phyloP scores from a whole-genome alignment of 305 asterid genomes.

The Vinca major region DNA sequence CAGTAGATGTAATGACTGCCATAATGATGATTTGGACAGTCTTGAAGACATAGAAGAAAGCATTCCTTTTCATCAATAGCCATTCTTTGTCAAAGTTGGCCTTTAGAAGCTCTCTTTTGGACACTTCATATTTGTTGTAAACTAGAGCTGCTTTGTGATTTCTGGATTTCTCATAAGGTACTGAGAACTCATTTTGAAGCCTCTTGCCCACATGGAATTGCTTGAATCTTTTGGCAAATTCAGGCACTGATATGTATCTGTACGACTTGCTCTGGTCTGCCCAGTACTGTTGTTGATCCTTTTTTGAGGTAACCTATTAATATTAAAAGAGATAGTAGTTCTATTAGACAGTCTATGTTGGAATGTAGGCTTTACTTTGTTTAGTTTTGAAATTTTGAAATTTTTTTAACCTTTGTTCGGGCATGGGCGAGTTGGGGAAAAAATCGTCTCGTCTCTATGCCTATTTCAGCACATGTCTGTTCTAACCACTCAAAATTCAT shows the following conservation, averaged over 20 bases:
- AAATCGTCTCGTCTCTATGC: no score
- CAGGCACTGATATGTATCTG: constrained; percentile 39
- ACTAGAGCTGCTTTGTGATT: constrained; percentile 71
- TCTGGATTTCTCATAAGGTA: constrained; percentile 42
- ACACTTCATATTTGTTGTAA: constrained; percentile 42
- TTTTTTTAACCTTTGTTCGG: no score
- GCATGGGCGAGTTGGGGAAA: no score
- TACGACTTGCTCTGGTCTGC: constrained; percentile 39
- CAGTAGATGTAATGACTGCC: constrained; percentile 50
- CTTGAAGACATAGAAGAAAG: constrained; percentile 67
- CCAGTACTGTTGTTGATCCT: constrained; percentile 91
- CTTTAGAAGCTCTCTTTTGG: constrained; percentile 52
- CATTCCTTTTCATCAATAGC: constrained; percentile 64
- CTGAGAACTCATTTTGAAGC: constrained; percentile 53
- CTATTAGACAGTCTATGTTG: background rate
- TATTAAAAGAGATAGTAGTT: background rate
- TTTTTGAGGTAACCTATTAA: constrained; percentile 66
- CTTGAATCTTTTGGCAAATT: constrained; percentile 46
- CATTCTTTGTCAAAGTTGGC: constrained; percentile 77
- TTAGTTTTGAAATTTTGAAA: no score
- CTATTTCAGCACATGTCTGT: no score
- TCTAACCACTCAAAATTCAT: no score
- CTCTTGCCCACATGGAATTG: constrained; percentile 53
- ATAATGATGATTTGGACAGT: constrained; percentile 62
- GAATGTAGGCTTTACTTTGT: no score